These are phyloP conservation scores for Fusarium vanettenii DNA, from an alignment of 2,329 filamentous ascomycete genomes.

Conservation along the genomic window DNA sequence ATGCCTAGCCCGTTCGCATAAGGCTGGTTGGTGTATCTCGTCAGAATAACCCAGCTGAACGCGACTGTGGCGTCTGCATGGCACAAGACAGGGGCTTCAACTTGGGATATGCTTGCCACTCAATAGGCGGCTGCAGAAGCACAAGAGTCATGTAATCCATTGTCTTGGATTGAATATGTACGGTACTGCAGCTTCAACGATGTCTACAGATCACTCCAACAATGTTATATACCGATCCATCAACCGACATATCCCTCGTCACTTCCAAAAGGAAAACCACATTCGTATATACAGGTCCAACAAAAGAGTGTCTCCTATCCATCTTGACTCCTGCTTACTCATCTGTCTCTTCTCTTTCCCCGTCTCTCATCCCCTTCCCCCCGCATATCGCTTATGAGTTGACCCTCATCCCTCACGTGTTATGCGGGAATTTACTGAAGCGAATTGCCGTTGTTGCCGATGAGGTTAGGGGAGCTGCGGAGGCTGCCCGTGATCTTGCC, in stretches of 20 bases:
- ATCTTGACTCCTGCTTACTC: neutral
- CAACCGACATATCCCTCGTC: neutral
- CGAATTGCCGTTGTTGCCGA: constrained; percentile 62
- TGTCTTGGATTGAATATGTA: neutral
- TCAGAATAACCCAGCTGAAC: neutral
- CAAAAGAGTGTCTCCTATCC: neutral
- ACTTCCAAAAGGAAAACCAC: neutral
- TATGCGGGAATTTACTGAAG: constrained; percentile 36
- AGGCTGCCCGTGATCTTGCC: constrained; percentile 54
- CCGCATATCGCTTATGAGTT: neutral
- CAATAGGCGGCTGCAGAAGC: neutral
- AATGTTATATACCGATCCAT: neutral
- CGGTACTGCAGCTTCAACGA: neutral
- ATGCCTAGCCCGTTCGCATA: neutral
- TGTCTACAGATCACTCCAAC: neutral
- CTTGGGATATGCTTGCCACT: neutral
- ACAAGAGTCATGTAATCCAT: neutral
- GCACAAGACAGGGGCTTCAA: neutral
- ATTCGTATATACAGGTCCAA: constrained; percentile 14
- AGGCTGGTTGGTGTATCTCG: neutral
- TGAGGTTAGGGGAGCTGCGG: constrained; percentile 57
- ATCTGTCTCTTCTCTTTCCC: neutral
- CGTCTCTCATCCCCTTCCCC: neutral
- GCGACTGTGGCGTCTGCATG: neutral
- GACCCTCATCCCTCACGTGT: neutral